Evolutionary conservation across 2,329 filamentous ascomycete genomes (phyloP).

Genomic region (Alternaria novae-zelandiae): DNA sequence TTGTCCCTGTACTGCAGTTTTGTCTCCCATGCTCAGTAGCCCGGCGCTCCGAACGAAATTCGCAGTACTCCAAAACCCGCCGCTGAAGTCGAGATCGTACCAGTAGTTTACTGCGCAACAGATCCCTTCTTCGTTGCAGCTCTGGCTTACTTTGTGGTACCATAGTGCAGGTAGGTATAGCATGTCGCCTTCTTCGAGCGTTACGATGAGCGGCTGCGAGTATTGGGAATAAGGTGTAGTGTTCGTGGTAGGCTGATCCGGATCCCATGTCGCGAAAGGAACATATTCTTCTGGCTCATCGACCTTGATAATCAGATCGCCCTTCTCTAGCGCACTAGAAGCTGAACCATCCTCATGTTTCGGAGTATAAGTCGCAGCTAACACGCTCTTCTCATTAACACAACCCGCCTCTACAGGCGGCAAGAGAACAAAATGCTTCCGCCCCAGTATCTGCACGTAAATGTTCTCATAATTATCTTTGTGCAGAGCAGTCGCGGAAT

Average conservation of each 20-base stretch:
- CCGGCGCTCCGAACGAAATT: constrained; percentile 56
- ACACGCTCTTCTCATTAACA: constrained; percentile 68
- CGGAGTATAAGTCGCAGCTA: constrained; percentile 63
- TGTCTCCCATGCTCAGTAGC: constrained; percentile 21
- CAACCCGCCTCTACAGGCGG: constrained; percentile 74
- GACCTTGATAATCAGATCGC: constrained; percentile 37
- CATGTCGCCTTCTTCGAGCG: constrained; percentile 76
- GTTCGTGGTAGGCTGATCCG: constrained; percentile 58
- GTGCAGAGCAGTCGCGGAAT: constrained; percentile 74
- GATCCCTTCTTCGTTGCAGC: constrained; percentile 70
- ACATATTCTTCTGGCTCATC: constrained; percentile 55
- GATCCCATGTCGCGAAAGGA: constrained; percentile 78
- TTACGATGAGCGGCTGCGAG: constrained; percentile 69
- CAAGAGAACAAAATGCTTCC: constrained; percentile 76
- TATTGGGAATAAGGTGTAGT: constrained; percentile 66
- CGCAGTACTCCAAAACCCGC: constrained; percentile 68
- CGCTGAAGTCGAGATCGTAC: constrained; percentile 82
- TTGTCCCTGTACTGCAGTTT: background rate
- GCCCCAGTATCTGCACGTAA: constrained; percentile 76
- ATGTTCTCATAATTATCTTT: constrained; percentile 88
- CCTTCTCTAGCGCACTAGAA: background rate
- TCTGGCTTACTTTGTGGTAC: constrained; percentile 82
- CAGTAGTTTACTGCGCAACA: constrained; percentile 85
- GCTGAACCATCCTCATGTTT: constrained; percentile 15
- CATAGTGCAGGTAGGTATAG: constrained; percentile 82